These are phyloP conservation scores for Lachnellula hyalina DNA, from an alignment of 2,329 filamentous ascomycete species.

Conservation along the genomic window DNA sequence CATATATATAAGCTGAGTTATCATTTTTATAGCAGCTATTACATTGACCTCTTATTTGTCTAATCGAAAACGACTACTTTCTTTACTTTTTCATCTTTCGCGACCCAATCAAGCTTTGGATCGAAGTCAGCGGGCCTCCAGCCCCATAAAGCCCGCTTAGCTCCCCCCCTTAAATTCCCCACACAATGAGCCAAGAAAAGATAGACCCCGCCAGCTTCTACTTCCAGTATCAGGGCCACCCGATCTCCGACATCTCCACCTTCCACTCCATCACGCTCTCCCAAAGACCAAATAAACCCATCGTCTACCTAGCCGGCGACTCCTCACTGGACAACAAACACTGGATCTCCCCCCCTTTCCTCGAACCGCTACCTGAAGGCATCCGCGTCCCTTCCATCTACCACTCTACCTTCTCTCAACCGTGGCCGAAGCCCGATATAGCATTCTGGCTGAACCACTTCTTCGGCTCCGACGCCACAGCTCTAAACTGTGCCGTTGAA, in stretches of 20 bases:
- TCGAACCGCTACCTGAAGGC: constrained; percentile 6
- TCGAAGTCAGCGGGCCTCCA: too few relatives aligned
- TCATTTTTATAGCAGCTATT: too few relatives aligned
- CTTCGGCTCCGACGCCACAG: constrained; percentile 9
- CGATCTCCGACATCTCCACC: constrained; percentile 9
- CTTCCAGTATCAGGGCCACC: constrained; percentile 13
- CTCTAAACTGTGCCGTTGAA: constrained; percentile 16
- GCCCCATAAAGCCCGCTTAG: too few relatives aligned
- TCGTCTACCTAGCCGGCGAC: constrained; percentile 15
- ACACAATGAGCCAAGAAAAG: constrained; percentile 7
- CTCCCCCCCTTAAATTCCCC: too few relatives aligned
- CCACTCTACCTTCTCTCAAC: constrained; percentile 9
- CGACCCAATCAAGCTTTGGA: too few relatives aligned
- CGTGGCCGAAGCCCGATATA: constrained; percentile 15
- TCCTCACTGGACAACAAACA: constrained; percentile 18
- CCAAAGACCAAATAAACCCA: constrained; percentile 10
- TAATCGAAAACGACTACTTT: too few relatives aligned
- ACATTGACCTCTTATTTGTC: too few relatives aligned
- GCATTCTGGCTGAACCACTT: constrained; percentile 19
- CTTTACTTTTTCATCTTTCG: too few relatives aligned
- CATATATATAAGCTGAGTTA: too few relatives aligned
- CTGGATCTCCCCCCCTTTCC: constrained; percentile 12
- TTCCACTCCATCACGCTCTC: constrained; percentile 8
- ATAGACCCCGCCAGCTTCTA: constrained; percentile 16
- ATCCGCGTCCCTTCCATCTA: constrained; percentile 14